phyloP scores from a whole-genome alignment of 2,329 filamentous ascomycete species.

The Botrytis hyacinthi region DNA sequence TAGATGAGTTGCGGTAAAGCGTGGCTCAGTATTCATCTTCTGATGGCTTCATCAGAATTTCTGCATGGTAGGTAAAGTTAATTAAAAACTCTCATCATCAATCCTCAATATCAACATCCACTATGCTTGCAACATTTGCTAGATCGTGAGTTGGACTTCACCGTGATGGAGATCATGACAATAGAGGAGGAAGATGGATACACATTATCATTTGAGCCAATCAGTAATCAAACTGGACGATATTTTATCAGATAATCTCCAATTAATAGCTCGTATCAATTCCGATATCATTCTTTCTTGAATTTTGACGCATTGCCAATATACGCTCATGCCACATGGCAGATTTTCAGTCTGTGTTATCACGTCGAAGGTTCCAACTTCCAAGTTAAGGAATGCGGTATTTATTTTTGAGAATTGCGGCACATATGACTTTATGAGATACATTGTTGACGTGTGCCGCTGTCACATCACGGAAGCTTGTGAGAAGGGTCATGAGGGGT shows the following conservation, averaged over 20 bases:
- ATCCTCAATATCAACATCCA: background rate
- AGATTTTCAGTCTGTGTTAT: constrained; percentile 12
- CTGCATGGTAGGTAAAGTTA: background rate
- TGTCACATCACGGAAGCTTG: background rate
- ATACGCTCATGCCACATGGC: constrained; percentile 11
- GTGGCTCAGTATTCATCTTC: background rate
- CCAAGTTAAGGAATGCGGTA: background rate
- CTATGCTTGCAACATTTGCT: constrained; percentile 1
- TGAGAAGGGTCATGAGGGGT: background rate
- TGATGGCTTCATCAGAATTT: constrained; percentile 15
- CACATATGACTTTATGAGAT: background rate
- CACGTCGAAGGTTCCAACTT: constrained; percentile 3
- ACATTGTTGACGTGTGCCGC: background rate
- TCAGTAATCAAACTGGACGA: background rate
- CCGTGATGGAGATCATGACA: background rate
- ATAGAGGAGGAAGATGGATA: background rate
- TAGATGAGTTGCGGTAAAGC: too few species aligned
- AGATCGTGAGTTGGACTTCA: background rate
- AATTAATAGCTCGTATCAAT: background rate
- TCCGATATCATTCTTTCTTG: background rate
- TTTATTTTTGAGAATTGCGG: background rate
- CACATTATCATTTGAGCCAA: background rate
- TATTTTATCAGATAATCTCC: background rate
- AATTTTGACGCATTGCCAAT: background rate
- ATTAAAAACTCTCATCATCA: background rate